Evolutionary conservation across 441 rosid genomes (phyloP).

Genomic region (Aquilaria agallochum): DNA sequence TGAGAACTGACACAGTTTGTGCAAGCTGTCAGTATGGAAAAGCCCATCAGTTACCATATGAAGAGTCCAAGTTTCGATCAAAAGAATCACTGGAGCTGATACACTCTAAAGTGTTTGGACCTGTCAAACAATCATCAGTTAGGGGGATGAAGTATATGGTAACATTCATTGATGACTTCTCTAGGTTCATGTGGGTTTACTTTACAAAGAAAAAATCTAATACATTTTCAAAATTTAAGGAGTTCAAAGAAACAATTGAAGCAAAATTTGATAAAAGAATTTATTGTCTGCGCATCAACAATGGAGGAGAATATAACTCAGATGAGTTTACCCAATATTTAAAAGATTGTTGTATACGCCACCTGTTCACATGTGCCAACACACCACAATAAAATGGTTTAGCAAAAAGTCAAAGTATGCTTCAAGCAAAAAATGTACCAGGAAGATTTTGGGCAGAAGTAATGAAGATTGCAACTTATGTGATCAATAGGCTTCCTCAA

Average conservation of each 20-base stretch:
- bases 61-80: background rate
- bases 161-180: slow-evolving; percentile 11
- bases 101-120: slow-evolving; percentile 9
- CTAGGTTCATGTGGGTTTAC: slow-evolving; percentile 1
- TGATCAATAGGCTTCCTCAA: slow-evolving; percentile 10
- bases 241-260: background rate
- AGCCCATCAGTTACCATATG: slow-evolving; percentile 1
- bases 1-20: background rate
- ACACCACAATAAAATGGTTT: background rate
- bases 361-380: background rate
- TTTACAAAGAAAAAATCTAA: slow-evolving; percentile 10
- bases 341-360: background rate
- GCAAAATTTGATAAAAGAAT: background rate
- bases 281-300: background rate
- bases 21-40: background rate
- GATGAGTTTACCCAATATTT: background rate
- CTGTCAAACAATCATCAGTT: background rate
- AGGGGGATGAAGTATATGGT: slow-evolving; percentile 9
- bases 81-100: background rate
- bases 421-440: slow-evolving; percentile 1
- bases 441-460: background rate
- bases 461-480: background rate
- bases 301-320: slow-evolving; percentile 10
- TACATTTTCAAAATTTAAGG: slow-evolving; percentile 9
- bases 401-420: background rate